phyloP scores from a whole-genome alignment of 2,329 filamentous ascomycete genomes.

The Sphaerulina musiva region DNA sequence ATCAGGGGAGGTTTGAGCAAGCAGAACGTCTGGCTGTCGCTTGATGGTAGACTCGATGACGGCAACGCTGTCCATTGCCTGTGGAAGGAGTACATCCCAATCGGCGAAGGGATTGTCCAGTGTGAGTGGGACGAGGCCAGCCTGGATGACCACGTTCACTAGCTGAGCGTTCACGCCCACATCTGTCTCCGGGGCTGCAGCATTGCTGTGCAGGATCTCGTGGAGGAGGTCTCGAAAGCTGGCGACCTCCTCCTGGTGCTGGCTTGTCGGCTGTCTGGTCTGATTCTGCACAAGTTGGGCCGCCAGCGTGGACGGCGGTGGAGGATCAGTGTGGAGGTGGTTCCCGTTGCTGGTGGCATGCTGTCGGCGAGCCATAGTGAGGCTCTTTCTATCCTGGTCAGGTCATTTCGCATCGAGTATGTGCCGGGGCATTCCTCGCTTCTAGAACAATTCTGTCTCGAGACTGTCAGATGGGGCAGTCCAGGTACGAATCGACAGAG shows the following conservation, averaged over 20 bases:
- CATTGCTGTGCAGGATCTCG: slow-evolving; percentile 47
- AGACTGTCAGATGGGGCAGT: neutral
- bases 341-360: slow-evolving; percentile 5
- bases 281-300: slow-evolving; percentile 80
- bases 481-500: neutral
- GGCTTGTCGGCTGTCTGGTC: slow-evolving; percentile 47
- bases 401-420: neutral
- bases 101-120: slow-evolving; percentile 63
- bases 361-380: slow-evolving; percentile 37
- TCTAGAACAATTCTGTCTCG: neutral
- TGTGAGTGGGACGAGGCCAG: slow-evolving; percentile 64
- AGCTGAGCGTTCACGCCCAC: slow-evolving; percentile 75
- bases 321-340: slow-evolving; percentile 30
- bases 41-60: slow-evolving; percentile 69
- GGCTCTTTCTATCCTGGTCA: slow-evolving; percentile 5
- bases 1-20: slow-evolving; percentile 32
- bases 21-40: slow-evolving; percentile 65
- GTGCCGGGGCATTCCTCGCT: neutral
- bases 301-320: slow-evolving; percentile 71
- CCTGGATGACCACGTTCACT: slow-evolving; percentile 74
- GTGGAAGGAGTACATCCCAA: slow-evolving; percentile 48
- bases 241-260: slow-evolving; percentile 39
- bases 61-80: slow-evolving; percentile 65
- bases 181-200: slow-evolving; percentile 54
- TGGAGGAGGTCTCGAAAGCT: slow-evolving; percentile 70